Evolutionary conservation across 2,329 filamentous ascomycete genomes (phyloP), one percentile per base, ranked within the genome.

Genomic region (Gaeumannomyces tritici): DNA sequence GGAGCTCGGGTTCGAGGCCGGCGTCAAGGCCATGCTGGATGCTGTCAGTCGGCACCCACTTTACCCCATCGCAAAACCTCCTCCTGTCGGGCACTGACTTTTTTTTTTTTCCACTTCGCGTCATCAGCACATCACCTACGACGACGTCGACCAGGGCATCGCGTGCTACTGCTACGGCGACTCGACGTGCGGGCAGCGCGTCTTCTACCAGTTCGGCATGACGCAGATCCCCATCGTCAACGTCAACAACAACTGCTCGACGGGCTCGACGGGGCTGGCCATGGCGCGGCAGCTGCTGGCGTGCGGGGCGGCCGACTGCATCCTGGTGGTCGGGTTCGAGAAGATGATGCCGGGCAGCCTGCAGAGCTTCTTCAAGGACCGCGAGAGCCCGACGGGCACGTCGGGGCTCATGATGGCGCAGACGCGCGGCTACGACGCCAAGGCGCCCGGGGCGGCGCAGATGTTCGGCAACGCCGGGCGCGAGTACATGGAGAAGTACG

Each of bases 111-210:
- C n/a, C n/a, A n/a, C n/a, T n/a, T 11, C 12, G 6, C 9, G 31
- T 33, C 42, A 2, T 7, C 42, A 51, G 2, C 89, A 96, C 66
- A 91, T 98, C 82, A 96, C 86, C 78, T 98, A 97, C 79, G 93
- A 98, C 74, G 92, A 97, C 65, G 92, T 98, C 63, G 92, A 97
- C 66, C 90, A 96, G 73, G 93, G 91, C 65, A 83, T 98, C 13
- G 95, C 93, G n/a, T 97, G 93, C 82, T 98, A 96, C 81, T 96
- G 92, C 82, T 97, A 96, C 74, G 93, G 93, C 72, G 93, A 98
- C 79, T 92, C 87, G 66, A 96, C 93, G 62, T 95, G 90, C 76
- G 93, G 93, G 59, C 93, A 98, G 80, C 89, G 93, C 67, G 93
- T 98, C 71, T 97, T 98, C 78, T 98, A 98, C 79, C 93, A 98